Base-by-base conservation (phyloP, 169 alveolate genomes). In the Plasmodium berghei region DNA sequence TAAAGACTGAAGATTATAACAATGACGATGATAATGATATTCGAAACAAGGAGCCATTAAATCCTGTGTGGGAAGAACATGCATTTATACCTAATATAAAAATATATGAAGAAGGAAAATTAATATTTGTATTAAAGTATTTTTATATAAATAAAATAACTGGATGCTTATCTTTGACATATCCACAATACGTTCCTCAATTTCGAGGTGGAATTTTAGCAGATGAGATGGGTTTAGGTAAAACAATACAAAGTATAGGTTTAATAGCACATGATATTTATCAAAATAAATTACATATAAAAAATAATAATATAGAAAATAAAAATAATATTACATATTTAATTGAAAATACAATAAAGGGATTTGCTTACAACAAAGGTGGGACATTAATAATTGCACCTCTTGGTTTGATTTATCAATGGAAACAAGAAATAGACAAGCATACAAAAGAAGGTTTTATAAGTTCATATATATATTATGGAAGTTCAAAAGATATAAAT, bases 191-290 rank as follows among this genome's bases (percentile, higher is more conserved):
- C 49, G 77, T 77, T 12, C 89, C 89, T n/a, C 77, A 66, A 26
- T 77, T 77, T 26, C 45, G 89, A 69, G 89, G 89, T 9, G 89
- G 89, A 8, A 77, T 77, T 26, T 45, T 77, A 28, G 99, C 99
- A 9, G 99, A 98, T 89, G 99, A 98, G 91, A 98, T 98, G 99
- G 99, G 99, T n/a, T 95, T 98, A 54, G 99, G 99, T 16, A 98
- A 98, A 90, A 98, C 99, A 8, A 97, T 98, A 48, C 97, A 98
- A 88, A 97, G 99, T 2, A 97, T 98, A n/a, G 98, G 99, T 1
- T 87, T 98, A 5, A 93, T 98, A 71, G 95, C 97, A 20, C 71
- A 77, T 56, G 89, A 77, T 77, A 69, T 52, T 26, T 77, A 56
- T 24, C 75, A 64, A 22, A 77, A 77, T 52, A 77, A 77, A 12